Base-by-base conservation (phyloP, 768 basidiomycete genomes). In the Lentinula sp. region DNA sequence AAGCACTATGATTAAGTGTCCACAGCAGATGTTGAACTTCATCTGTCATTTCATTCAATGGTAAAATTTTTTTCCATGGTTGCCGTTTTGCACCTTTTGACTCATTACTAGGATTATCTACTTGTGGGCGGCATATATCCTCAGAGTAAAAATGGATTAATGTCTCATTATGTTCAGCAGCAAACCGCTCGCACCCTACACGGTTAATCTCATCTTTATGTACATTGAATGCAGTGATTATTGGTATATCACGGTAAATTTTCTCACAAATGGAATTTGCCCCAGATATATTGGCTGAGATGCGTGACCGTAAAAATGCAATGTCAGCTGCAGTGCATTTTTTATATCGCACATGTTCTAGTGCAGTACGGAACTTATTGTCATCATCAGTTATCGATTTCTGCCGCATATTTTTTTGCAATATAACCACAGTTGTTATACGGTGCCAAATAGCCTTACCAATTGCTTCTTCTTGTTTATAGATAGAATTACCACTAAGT, bases 311-410 rank as follows among this genome's bases (percentile, higher is more conserved):
- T 3, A 74, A 46, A 33, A 70, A 64, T 13, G 43, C 20, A 32
- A 72, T 63, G 51, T 74, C 72, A 16, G 65, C 66, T 7, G 8
- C 0, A 7, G 66, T 69, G 61, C 71, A 73, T 2, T 48, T 42
- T 42, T 64, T 65, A 55, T 70, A 71, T 13, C 70, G 57, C 67
- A 72, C 63, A 51, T 70, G 66, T 35, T 66, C 67, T 10, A 72
- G 50, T 2, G 66, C 64, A 18, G 39, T 60, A 35, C 70, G 20
- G 18, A 70, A 63, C 35, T 56, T 61, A 10, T 46, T 50, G 63
- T 73, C 71, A 5, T 45, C 50, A 36, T 10, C 12, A n/a, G 45
- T 51, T 42, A 63, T 57, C 32, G 48, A 37, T 43, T 28, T 62
- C 43, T 69, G 69, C 35, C 69, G 16, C 69, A 70, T 64, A 54